Percentiles rank a stretch among this genome's conserved stretches.
Evolutionary conservation across 257 asterid genomes (phyloP).

Genomic region (Echites panduratus): DNA sequence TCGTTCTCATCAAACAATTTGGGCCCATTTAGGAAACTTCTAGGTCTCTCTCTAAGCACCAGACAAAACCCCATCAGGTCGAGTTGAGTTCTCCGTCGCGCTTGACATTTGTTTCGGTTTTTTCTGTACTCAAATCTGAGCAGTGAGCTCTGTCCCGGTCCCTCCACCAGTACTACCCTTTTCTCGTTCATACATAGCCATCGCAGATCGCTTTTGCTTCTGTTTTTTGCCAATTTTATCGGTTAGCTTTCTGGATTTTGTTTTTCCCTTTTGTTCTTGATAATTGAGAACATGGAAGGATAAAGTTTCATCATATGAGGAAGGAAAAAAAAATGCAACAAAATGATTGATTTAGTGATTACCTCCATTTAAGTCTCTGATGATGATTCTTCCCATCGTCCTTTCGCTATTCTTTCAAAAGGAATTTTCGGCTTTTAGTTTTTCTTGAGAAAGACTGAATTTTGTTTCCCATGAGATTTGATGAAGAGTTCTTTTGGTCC

Average conservation of each 20-base stretch:
- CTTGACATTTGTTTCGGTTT: no score
- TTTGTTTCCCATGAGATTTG: conserved; percentile 7
- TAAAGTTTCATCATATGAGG: conserved; percentile 5
- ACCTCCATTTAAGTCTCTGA: conserved; percentile 15
- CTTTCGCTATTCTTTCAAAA: neutral
- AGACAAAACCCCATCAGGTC: no score
- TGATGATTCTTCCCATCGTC: neutral
- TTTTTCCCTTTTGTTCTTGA: neutral
- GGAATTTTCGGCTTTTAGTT: neutral
- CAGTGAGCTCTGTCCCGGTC: no score
- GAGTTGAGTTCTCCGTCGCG: no score
- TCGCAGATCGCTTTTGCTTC: neutral
- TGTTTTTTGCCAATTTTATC: no score
- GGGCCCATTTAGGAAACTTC: neutral
- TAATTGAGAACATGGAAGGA: neutral
- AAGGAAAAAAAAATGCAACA: conserved; percentile 16
- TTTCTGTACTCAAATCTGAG: no score
- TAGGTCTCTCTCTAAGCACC: neutral
- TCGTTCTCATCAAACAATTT: neutral
- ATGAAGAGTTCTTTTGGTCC: conserved; percentile 16
- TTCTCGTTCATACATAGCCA: no score
- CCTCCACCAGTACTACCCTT: no score
- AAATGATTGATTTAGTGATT: conserved; percentile 14
- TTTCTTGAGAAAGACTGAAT: neutral
- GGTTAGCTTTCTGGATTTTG: no score